Evolutionary conservation across 768 basidiomycete genomes (phyloP).

Genomic region (Neoboletus brunneissimus): DNA sequence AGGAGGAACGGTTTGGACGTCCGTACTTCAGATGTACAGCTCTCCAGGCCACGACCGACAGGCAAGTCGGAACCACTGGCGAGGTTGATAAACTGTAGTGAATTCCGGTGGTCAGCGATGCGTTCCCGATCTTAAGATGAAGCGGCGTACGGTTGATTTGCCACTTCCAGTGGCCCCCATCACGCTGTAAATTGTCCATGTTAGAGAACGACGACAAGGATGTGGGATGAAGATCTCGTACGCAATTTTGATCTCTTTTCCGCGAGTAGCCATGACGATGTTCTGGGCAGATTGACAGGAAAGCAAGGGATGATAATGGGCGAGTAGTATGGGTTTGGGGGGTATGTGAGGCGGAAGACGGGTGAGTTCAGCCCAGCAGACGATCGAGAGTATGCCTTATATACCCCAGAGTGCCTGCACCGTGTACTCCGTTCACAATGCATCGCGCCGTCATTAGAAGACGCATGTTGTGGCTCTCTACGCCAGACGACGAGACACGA

Average conservation of each 20-base stretch:
- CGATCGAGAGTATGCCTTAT: constrained; percentile 11
- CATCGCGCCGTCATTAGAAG: constrained; percentile 1
- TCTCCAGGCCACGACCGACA: constrained; percentile 46
- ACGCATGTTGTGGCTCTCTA: constrained; percentile 17
- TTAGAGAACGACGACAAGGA: constrained; percentile 3
- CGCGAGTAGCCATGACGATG: constrained; percentile 24
- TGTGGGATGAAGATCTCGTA: constrained; percentile 9
- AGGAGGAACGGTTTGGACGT: constrained; percentile 43
- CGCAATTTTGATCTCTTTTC: constrained; percentile 35
- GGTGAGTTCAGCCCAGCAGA: neutral
- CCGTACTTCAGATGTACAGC: constrained; percentile 49
- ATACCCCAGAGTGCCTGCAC: constrained; percentile 7
- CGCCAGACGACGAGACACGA: constrained; percentile 1
- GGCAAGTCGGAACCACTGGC: constrained; percentile 47
- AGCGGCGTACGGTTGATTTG: constrained; percentile 33
- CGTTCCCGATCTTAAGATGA: neutral
- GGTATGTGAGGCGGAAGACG: neutral
- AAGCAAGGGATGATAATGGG: neutral
- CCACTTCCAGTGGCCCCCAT: constrained; percentile 38
- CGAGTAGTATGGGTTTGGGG: neutral
- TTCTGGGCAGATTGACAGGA: neutral
- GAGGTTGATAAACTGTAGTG: constrained; percentile 51
- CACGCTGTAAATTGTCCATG: constrained; percentile 19
- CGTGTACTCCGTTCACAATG: constrained; percentile 16
- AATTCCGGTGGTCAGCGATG: constrained; percentile 2